Evolutionary conservation across 23 red algal species (phyloP), one percentile per base, ranked within the genome.

Genomic region (Gracilariopsis chorda): DNA sequence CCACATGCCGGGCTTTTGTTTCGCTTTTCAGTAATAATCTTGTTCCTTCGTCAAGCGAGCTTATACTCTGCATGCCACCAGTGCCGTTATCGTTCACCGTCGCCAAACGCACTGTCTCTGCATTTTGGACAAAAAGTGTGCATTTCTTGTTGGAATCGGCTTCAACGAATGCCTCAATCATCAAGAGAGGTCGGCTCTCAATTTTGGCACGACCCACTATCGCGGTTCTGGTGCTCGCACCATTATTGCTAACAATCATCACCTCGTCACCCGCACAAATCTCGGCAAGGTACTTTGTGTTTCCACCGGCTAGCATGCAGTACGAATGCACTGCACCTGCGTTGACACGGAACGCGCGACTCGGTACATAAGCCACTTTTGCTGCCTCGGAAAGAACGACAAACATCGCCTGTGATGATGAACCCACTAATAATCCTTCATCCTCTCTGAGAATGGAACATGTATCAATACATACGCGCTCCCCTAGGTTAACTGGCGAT

Each of bases 261-360:
- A 92, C 93, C 43, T 88, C 81, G 35, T 83, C 59, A 23, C 93
- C 93, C 2, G 80, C 81, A 28, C 43, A 64, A 1, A 92, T 62
- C 74, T 95, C 93, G 1, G 75, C 43, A 0, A 95, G 86, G 41
- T 95, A 95, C 24, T 77, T 62, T 35, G 86, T 95, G 35, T 58
- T 82, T 21, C 93, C 93, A 3, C 78, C 77, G 4, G 93, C 85
- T 1, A 86, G 42, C 47, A 85, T 65, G 49, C 74, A 82, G 39
- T 95, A 95, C 47, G 93, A 68, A 76, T 87, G 84, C 35, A 90
- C 85, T 10, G 93, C 62, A 7, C 85, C 84, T 25, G 93, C 93
- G 32, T 95, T 95, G 33, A 95, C 59, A 7, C 93, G 93, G 73
- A 95, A 95, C 21, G 93, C 86, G n/a, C 93, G 83, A 28, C 76